phyloP scores from a whole-genome alignment of 305 asterid species.

The Fraxinus albicans region DNA sequence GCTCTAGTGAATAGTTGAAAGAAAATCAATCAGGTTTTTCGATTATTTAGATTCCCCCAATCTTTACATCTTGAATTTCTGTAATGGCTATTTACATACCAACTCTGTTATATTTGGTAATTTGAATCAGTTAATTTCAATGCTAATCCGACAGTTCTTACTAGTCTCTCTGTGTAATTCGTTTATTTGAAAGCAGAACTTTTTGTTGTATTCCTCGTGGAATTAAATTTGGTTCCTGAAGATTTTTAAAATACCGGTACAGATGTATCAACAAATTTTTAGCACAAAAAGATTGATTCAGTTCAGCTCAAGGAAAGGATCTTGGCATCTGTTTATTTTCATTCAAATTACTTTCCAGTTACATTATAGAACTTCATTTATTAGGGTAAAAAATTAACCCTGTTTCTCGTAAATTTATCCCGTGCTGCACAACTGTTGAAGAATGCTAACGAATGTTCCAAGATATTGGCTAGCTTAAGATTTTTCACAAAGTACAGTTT shows the following conservation, averaged over 20 bases:
- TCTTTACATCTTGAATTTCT: not conserved
- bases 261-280: not conserved
- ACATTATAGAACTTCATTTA: not conserved
- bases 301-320: not conserved
- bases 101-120: not conserved
- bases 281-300: not conserved
- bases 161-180: not conserved
- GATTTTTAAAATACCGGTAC: not conserved
- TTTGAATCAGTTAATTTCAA: not conserved
- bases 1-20: no score
- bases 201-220: not conserved
- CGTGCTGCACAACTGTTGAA: not conserved
- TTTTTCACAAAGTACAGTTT: not conserved
- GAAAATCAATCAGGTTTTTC: not conserved
- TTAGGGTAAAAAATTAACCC: not conserved
- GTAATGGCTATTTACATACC: not conserved
- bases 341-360: not conserved
- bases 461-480: not conserved
- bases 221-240: not conserved
- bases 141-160: not conserved
- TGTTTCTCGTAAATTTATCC: not conserved
- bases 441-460: not conserved
- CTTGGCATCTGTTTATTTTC: not conserved
- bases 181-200: not conserved
- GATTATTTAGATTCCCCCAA: not conserved